Evolutionary conservation across 768 basidiomycete genomes (phyloP), one percentile per base, ranked within the genome.

Genomic region (Hebeloma cylindrosporum): DNA sequence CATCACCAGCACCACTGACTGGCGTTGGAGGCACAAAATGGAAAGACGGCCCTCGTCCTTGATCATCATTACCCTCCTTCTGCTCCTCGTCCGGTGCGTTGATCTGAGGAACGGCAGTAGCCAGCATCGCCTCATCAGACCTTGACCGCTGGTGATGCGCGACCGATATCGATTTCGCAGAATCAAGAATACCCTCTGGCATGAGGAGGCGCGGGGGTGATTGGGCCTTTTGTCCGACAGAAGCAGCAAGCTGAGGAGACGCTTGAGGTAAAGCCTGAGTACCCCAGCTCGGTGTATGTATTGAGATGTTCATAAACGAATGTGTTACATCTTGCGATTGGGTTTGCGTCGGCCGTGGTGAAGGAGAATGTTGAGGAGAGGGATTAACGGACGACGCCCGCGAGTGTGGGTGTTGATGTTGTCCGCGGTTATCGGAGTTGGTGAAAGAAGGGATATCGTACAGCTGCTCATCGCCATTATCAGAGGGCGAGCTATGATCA

Each of bases 11-110:
- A 32, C 81, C 83, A 48, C 77, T 78, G 43, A 92, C 73, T 6
- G 89, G 89, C 3, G 89, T 92, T 16, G 88, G 86, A 30, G 89
- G 89, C 5, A 90, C 87, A 50, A 92, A 83, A 58, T 88, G 80
- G 48, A 92, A 73, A 40, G 76, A 77, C 1, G 85, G 87, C 0
- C 83, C 52, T 14, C 43, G 45, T 21, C 39, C 43, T 18, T 40
- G 40, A 16, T 39, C 47, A 7, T 37, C 53, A 3, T 52, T 77
- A 11, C 8, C 14, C 22, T 26, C 25, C 43, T 9, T n/a, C 37
- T 3, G 30, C 36, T 43, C 78, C 30, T 77, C 82, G 3, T 78
- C 75, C 2, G 82, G 83, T 9, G 81, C 81, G 40, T 81, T 81
- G 53, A 83, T 83, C 56, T 43, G 29, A 1, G 50, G 45, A 25